Percentiles rank a stretch among this genome's conserved stretches.
Conservation (phyloP, 306 rosid genomes). For the Vicia sativa region DNA sequence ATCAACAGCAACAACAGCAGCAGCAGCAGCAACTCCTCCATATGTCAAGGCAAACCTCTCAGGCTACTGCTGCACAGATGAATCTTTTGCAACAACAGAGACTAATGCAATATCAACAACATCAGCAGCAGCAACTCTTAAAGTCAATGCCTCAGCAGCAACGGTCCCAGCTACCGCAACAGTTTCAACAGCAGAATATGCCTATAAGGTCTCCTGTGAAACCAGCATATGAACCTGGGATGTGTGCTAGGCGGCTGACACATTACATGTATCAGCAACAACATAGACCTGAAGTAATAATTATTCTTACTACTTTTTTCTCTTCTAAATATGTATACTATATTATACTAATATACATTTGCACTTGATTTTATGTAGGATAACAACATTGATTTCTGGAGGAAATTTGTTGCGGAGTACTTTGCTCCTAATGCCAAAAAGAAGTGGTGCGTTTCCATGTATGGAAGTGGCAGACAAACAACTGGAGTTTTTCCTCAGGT, state of each 20-base stretch:
- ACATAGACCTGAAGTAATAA: constrained; percentile 85
- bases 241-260: constrained; percentile 91
- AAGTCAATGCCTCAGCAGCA: constrained; percentile 88
- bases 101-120: constrained; percentile 73
- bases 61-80: constrained; percentile 81
- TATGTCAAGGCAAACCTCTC: constrained; percentile 86
- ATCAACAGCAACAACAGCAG: constrained; percentile 71
- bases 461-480: constrained; percentile 93
- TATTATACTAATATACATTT: constrained; percentile 26
- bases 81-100: constrained; percentile 80
- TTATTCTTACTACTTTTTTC: constrained; percentile 2
- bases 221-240: constrained; percentile 92
- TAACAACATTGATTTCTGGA: constrained; percentile 95
- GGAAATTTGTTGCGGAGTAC: constrained; percentile 90
- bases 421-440: constrained; percentile 93
- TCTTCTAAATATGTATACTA: constrained; percentile 6
- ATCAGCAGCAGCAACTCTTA: constrained; percentile 84
- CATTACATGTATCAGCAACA: constrained; percentile 94
- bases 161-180: constrained; percentile 76
- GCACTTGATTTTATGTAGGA: constrained; percentile 58
- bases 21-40: constrained; percentile 85
- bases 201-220: constrained; percentile 77
- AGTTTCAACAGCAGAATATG: constrained; percentile 77
- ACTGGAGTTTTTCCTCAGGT: constrained; percentile 99
- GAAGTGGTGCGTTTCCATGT: constrained; percentile 99